Evolutionary conservation across 108 stramenopile genomes (phyloP).

Genomic region (Parietichytrium sp.): DNA sequence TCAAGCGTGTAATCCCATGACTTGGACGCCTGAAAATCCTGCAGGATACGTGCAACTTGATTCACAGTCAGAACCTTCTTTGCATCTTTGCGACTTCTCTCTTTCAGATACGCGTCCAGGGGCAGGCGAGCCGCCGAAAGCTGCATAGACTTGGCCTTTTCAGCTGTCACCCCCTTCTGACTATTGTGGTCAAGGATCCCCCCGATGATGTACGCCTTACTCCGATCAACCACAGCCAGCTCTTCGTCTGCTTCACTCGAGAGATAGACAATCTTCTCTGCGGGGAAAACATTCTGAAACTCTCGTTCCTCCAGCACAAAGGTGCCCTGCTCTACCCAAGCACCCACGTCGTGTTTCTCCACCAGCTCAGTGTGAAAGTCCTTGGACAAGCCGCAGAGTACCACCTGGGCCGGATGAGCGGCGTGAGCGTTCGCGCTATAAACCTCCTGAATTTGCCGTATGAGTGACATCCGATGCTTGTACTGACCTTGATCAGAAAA

Average conservation of each 20-base stretch:
- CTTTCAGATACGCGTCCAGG: background rate
- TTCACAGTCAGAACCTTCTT: slow-evolving; percentile 22
- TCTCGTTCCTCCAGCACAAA: background rate
- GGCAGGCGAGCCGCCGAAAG: background rate
- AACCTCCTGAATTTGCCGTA: background rate
- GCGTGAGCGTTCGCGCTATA: background rate
- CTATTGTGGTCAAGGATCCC: background rate
- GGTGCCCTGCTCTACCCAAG: background rate
- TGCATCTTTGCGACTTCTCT: background rate
- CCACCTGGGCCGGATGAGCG: background rate
- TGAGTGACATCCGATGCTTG: background rate
- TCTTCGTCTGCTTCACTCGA: background rate
- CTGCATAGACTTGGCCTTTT: background rate
- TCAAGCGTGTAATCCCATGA: slow-evolving; percentile 30
- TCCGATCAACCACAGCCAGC: background rate
- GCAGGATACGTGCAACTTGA: background rate
- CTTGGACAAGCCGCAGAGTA: background rate
- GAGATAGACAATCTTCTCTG: slow-evolving; percentile 1
- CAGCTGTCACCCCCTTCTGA: background rate
- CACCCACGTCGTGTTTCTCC: background rate
- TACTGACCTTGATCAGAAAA: background rate
- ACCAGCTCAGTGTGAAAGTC: background rate
- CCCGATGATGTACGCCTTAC: slow-evolving; percentile 23
- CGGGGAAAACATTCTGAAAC: background rate
- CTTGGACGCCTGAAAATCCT: background rate